Base-by-base conservation (phyloP, 805 yeast genomes). In the Kregervanrija delftensis region DNA sequence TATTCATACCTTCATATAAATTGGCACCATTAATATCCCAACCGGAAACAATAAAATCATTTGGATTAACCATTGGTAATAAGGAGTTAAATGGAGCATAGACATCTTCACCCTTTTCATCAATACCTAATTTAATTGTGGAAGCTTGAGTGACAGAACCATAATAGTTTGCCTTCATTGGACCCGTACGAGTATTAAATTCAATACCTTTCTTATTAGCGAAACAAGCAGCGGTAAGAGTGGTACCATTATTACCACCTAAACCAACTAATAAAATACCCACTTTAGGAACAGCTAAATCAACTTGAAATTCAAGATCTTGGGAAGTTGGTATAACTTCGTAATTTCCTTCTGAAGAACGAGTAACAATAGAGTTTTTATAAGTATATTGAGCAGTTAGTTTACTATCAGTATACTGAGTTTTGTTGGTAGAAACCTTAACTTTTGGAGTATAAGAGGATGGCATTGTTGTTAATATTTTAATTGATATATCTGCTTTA, bases 191-290 rank as follows among this genome's bases (percentile, higher is more conserved):
- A 57, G 85, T 88, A 60, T 86, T 80, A 71, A 90, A 90, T 42
- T 77, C 66, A 51, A 90, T 64, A 50, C 85, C 75, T 63, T 86
- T 74, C 58, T 83, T 87, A 73, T 90, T 90, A 48, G 97, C 96
- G 53, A 85, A 76, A 42, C 82, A 73, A 9, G 96, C 83, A 38
- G 91, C 89, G 44, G 89, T 78, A 52, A 91, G 74, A 11, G 98
- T 90, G 47, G 96, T 76, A 66, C 97, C 98, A 61, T 90, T 90
- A 74, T 90, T 90, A 67, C 98, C 98, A 56, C 97, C 97, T 53
- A 90, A 74, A 55, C 98, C 98, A 33, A 90, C 97, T 50, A 91
- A 74, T 79, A 90, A 67, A 51, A 90, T 72, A 56, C 98, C 98
- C 40, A 88, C 76, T 66, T 83, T 88, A 56, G 96, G 96, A 37